Base-by-base conservation (phyloP, 2,329 filamentous ascomycete species). In the Nemania sp. region DNA sequence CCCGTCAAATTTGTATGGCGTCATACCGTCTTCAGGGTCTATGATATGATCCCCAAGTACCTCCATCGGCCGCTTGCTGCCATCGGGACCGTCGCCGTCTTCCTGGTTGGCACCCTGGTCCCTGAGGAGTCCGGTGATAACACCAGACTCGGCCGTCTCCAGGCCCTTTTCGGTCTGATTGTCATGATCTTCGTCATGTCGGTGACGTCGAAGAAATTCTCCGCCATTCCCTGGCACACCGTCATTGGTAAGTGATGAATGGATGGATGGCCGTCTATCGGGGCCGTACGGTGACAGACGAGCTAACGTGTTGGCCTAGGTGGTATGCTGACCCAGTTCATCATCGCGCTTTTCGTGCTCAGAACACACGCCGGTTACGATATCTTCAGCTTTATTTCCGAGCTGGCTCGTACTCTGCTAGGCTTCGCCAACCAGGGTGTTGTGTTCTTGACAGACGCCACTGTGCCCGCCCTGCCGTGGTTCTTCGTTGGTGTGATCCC, bases 311-410 rank as follows among this genome's bases (percentile, higher is more conserved):
- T 52, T 15, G 54, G 20, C 17, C 15, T 40, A 71, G 68, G 90
- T 39, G 93, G 93, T 62, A 95, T 96, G 89, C 80, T 96, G 43
- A 81, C 88, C 11, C 93, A 97, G 76, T 97, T 93, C 77, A 81
- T 97, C 72, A 84, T 97, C 65, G 92, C 91, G 3, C 81, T 97
- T 12, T 97, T 97, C 70, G 93, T 97, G 49, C 81, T 97, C 67
- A 86, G 92, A 49, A 95, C 92, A 2, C 77, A 82, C 40, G 90
- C 86, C 40, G 93, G 92, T 60, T 96, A 87, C 77, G 90, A 96
- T 76, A 96, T 97, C 73, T 97, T 97, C 84, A 87, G 86, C 75
- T 97, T 96, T 79, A 85, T 97, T 69, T 92, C 91, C 3, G 81
- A 80, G 54, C 83, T 94, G 10, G 91, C 92, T 1, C 85, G 86